Conservation (phyloP, 176 grass and related monocot species). For the Coix lacrymajobi region DNA sequence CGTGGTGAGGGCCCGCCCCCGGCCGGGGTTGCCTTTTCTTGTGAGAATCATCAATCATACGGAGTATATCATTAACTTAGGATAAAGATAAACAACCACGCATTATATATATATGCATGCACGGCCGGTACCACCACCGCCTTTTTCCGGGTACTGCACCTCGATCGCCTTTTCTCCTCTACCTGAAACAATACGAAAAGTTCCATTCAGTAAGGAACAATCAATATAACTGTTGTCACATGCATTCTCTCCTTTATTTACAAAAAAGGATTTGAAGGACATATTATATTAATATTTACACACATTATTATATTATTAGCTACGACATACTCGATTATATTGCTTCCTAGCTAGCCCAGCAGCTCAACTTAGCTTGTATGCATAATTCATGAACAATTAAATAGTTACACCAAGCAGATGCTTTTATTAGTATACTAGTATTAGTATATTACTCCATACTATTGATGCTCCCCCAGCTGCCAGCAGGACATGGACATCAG, state of each 20-base stretch:
- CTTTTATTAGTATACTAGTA: no score
- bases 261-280: not conserved
- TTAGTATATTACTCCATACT: no score
- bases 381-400: no score
- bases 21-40: not conserved
- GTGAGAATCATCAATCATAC: conserved; percentile 10
- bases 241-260: not conserved
- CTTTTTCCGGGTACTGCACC: not conserved
- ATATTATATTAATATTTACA: not conserved
- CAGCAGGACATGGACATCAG: no score
- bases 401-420: no score
- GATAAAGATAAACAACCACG: not conserved
- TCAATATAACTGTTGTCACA: not conserved
- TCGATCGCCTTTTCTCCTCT: not conserved
- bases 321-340: no score
- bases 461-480: no score
- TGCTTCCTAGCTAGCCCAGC: no score
- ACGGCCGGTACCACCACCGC: not conserved
- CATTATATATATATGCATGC: no score
- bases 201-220: not conserved
- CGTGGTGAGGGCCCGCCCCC: not conserved
- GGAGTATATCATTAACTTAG: not conserved
- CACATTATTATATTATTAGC: no score
- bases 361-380: no score
- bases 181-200: not conserved